Conservation (phyloP, 1,139 yeast species). For the Geotrichum bryndzae region DNA sequence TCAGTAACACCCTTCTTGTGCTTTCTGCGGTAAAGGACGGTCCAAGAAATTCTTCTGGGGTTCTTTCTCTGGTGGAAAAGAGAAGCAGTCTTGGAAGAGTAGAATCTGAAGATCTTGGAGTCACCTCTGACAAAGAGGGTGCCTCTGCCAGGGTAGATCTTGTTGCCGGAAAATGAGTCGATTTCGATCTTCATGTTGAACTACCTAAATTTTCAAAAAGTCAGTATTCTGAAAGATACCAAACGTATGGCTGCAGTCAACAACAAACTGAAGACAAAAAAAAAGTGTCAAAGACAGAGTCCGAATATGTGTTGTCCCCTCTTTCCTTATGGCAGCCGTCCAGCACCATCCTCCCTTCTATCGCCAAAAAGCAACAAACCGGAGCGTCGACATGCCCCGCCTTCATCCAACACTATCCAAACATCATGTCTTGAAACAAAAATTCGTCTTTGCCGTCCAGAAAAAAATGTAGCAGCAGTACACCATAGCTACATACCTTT, state of each 20-base stretch:
- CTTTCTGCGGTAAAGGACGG: constrained; percentile 98
- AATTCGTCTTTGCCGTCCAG: neutral
- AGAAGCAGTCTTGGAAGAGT: constrained; percentile 94
- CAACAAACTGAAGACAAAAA: neutral
- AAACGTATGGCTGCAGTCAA: neutral
- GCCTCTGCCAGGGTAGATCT: constrained; percentile 99
- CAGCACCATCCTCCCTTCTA: neutral
- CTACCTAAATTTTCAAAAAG: constrained; percentile 8
- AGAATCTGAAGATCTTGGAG: constrained; percentile 99
- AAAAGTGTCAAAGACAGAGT: neutral
- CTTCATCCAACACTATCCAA: neutral
- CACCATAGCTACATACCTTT: neutral
- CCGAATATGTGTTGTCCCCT: neutral
- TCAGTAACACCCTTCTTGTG: constrained; percentile 99
- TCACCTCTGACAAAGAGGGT: constrained; percentile 98
- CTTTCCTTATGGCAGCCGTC: neutral
- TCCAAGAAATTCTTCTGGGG: constrained; percentile 99
- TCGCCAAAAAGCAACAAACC: neutral
- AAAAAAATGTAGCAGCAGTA: neutral
- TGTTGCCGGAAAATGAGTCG: constrained; percentile 98
- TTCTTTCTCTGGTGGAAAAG: constrained; percentile 99
- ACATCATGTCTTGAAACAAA: neutral
- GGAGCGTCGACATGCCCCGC: neutral
- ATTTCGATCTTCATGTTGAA: constrained; percentile 92
- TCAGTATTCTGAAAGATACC: neutral